A percentile compares a stretch with the other conserved stretches of the same genome.
These are phyloP conservation scores for Botryotinia convoluta DNA, from an alignment of 2,329 filamentous ascomycete species.

Conservation along the genomic window DNA sequence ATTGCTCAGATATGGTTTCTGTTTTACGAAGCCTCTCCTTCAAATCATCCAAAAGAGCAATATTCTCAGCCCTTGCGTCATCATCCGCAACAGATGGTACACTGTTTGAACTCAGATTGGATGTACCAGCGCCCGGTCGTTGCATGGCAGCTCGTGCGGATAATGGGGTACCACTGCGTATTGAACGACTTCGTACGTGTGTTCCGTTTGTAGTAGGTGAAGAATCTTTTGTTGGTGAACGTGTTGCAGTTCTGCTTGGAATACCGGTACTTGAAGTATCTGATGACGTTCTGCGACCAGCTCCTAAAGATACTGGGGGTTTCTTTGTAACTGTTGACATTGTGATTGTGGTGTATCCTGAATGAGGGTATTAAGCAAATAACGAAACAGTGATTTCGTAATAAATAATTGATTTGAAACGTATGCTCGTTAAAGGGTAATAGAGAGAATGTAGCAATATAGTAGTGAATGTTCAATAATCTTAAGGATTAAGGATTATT, in stretches of 20 bases:
- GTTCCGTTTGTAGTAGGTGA: conserved; percentile 32
- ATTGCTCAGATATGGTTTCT: conserved; percentile 73
- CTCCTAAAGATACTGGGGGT: conserved; percentile 32
- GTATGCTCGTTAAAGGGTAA: neutral
- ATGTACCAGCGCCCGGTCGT: conserved; percentile 46
- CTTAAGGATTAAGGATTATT: neutral
- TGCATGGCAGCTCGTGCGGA: conserved; percentile 71
- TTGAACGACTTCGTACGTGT: conserved; percentile 61
- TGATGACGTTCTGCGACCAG: conserved; percentile 34
- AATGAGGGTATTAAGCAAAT: neutral
- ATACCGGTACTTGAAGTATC: conserved; percentile 29
- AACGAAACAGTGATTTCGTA: neutral
- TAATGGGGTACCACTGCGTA: conserved; percentile 62
- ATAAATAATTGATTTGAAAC: conserved; percentile 7
- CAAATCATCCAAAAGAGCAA: conserved; percentile 77
- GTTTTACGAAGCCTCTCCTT: conserved; percentile 79
- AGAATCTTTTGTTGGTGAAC: conserved; percentile 34
- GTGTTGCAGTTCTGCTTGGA: conserved; percentile 26
- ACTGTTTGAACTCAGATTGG: conserved; percentile 36
- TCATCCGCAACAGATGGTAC: conserved; percentile 55
- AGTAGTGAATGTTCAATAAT: neutral
- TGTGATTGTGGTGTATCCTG: conserved; percentile 15
- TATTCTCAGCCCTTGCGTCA: conserved; percentile 74
- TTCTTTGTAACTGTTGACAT: conserved; percentile 47
- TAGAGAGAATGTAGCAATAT: neutral